Evolutionary conservation across 768 basidiomycete genomes (phyloP).

Genomic region (Saitozyma podzolica): DNA sequence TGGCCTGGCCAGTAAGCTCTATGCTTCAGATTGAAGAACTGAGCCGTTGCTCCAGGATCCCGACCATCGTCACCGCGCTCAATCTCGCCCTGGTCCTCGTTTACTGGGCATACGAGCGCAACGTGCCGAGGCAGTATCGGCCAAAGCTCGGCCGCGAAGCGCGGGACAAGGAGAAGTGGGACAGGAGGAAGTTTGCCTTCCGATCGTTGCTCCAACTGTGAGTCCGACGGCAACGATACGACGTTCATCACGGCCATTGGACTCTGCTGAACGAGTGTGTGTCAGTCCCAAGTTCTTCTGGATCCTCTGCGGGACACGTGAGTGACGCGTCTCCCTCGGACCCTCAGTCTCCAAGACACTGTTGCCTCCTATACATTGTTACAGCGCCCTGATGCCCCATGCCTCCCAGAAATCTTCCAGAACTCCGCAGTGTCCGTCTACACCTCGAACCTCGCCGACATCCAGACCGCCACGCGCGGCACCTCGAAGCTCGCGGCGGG

Average conservation of each 20-base stretch:
- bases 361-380: too few relatives aligned
- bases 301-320: slow-evolving; percentile 38
- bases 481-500: slow-evolving; percentile 47
- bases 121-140: slow-evolving; percentile 32
- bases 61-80: slow-evolving; percentile 35
- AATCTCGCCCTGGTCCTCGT: slow-evolving; percentile 34
- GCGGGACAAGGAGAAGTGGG: slow-evolving; percentile 20
- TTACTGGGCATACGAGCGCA: slow-evolving; percentile 44
- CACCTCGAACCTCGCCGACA: slow-evolving; percentile 48
- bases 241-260: too few relatives aligned
- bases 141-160: slow-evolving; percentile 33
- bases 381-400: too few relatives aligned
- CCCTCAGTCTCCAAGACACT: background rate
- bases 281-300: slow-evolving; percentile 41
- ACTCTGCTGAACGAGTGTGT: slow-evolving; percentile 2
- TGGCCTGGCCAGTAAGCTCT: background rate
- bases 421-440: slow-evolving; percentile 42
- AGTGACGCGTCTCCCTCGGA: slow-evolving; percentile 6
- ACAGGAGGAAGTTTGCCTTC: slow-evolving; percentile 17
- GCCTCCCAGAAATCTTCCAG: slow-evolving; percentile 39
- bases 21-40: background rate
- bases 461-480: slow-evolving; percentile 42
- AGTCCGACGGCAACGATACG: slow-evolving; percentile 7
- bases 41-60: slow-evolving; percentile 30
- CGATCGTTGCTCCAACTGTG: slow-evolving; percentile 23